Percentiles rank a stretch among this genome's conserved stretches.
These are phyloP conservation scores for Graphilbum sp. DNA, from an alignment of 2,329 filamentous ascomycete species.

Conservation along the genomic window DNA sequence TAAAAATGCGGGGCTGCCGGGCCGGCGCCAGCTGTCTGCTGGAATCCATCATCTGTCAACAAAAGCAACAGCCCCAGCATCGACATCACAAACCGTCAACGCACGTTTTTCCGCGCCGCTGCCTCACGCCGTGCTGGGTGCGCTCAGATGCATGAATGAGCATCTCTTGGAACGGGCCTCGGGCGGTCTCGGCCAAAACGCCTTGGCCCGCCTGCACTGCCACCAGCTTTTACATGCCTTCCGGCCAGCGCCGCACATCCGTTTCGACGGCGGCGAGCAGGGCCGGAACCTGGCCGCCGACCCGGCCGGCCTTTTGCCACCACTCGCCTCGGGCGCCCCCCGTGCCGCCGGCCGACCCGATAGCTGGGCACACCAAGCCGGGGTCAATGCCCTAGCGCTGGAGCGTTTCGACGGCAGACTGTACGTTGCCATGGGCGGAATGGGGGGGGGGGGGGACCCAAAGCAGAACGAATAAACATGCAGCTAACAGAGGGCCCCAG, in stretches of 20 bases:
- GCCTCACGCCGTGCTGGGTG: background rate
- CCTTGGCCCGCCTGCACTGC: conserved; percentile 49
- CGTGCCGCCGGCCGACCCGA: conserved; percentile 5
- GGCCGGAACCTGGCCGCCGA: conserved; percentile 15
- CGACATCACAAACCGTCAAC: no score
- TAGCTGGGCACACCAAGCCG: conserved; percentile 55
- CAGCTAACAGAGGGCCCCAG: conserved; percentile 22
- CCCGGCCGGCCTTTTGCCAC: conserved; percentile 2
- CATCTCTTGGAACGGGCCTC: conserved; percentile 61
- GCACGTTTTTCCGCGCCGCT: no score
- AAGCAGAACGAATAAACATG: no score
- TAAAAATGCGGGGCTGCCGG: background rate
- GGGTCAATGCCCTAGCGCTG: conserved; percentile 63
- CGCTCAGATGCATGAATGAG: conserved; percentile 42
- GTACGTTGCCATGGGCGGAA: no score
- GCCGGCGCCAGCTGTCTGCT: conserved; percentile 1
- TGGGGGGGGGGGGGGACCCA: no score
- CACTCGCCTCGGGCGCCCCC: background rate
- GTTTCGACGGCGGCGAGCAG: conserved; percentile 49
- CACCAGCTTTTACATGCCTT: conserved; percentile 53
- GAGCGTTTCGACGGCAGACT: conserved; percentile 70
- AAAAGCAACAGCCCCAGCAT: background rate
- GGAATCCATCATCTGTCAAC: background rate
- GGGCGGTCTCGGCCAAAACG: conserved; percentile 46
- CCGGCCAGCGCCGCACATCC: conserved; percentile 46